Base-by-base conservation (phyloP, 1,284 basidiomycete species). In the Fistulinella cinereoalba region DNA sequence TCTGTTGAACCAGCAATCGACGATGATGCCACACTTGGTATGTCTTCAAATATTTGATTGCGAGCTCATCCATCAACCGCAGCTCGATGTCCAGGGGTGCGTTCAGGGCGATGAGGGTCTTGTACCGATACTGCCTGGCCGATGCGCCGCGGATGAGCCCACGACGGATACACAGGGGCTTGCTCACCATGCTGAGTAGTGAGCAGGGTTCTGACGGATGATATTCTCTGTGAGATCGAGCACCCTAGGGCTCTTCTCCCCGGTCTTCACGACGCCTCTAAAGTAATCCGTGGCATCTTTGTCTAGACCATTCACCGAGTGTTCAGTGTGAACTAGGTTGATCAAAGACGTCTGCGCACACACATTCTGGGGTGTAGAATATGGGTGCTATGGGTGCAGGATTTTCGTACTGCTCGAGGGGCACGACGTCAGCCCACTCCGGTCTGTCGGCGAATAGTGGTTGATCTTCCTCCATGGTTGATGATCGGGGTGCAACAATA, bases 21-120 rank as follows among this genome's bases (percentile, higher is more conserved):
- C 94, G 89, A 64, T 97, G 93, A 69, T 97, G 94, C 94, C 94
- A 97, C 37, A 97, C 93, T 74, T 97, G 94, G 67, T 97, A 97
- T 12, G 85, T 91, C 73, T 97, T 97, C 60, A 96, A 78, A 66
- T 84, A 85, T 52, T 79, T 76, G 54, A 85, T 76, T 24, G 92
- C 88, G 48, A 95, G 77, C 53, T 84, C 81, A 68, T 95, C 88
- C 81, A 96, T 92, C 41, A 93, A 74, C 43, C 72, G 70, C 10
- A 96, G 76, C 70, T 97, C 94, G 11, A 69, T 72, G 19, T 83
- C 76, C 47, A 97, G 75, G 34, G 89, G 76, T 2, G 80, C 71
- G 13, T 81, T 44, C 48, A 91, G 68, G 1, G 79, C 78, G 2
- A 92, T 55, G 2, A 97, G 75, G 1, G 90, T 94, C 57, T 86